Evolutionary conservation across 345 rosid genomes (phyloP).

Genomic region (Citrus unshiu): DNA sequence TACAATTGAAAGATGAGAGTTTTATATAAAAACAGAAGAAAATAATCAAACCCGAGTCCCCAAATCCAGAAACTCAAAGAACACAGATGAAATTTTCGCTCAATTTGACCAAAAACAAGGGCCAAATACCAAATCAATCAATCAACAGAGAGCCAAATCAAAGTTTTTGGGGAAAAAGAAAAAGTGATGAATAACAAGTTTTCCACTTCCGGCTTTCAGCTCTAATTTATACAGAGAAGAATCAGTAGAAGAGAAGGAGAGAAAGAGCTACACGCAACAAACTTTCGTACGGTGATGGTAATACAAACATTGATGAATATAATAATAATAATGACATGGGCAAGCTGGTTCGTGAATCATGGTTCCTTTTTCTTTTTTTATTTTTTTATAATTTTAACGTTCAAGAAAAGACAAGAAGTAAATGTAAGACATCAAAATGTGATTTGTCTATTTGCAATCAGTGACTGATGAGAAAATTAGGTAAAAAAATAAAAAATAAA

Average conservation of each 20-base stretch:
- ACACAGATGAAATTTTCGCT: neutral
- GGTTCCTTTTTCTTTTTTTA: neutral
- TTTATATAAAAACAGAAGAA: neutral
- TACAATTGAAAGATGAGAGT: neutral
- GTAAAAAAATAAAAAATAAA: neutral
- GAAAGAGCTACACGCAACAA: neutral
- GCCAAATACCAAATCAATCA: neutral
- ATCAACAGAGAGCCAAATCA: neutral
- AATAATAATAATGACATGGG: neutral
- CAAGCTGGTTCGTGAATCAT: neutral
- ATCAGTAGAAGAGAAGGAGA: neutral
- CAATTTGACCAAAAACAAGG: neutral
- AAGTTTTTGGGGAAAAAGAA: neutral
- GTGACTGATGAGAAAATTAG: neutral
- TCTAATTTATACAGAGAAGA: neutral
- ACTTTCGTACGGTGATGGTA: neutral
- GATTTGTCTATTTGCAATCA: neutral
- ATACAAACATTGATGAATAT: neutral
- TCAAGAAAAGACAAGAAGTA: neutral
- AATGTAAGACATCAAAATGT: neutral
- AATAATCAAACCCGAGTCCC: neutral
- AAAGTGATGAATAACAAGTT: neutral
- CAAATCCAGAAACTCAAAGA: neutral
- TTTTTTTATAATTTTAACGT: neutral
- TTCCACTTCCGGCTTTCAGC: neutral